Conservation (phyloP, 495 filamentous ascomycete genomes). For the Lasiosphaeria miniovina region DNA sequence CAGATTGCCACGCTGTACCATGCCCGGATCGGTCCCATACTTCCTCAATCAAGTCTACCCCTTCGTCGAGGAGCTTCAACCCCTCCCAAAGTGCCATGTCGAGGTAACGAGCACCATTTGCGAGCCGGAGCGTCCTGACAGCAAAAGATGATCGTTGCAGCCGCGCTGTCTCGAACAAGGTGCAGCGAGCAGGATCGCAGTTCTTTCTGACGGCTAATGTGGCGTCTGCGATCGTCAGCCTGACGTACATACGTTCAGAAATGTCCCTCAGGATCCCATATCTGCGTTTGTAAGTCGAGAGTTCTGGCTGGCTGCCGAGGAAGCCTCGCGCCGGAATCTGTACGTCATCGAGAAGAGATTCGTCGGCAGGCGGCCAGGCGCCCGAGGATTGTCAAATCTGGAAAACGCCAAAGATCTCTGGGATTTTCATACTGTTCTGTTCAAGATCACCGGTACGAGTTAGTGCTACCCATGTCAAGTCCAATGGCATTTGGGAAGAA, state of each 20-base stretch:
- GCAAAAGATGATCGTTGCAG: neutral
- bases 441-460: neutral
- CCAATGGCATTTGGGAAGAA: neutral
- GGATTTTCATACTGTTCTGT: neutral
- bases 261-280: neutral
- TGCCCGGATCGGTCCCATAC: too few relatives aligned
- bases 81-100: neutral
- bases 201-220: neutral
- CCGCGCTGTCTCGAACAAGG: neutral
- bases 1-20: neutral
- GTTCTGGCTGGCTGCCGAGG: neutral
- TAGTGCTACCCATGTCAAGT: neutral
- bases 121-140: neutral
- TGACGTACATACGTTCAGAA: neutral
- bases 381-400: neutral
- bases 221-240: neutral
- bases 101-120: neutral
- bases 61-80: neutral
- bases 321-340: neutral
- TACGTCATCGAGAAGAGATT: neutral
- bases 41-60: neutral
- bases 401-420: neutral
- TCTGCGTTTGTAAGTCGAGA: neutral
- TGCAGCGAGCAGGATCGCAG: neutral
- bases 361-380: neutral